Evolutionary conservation across 306 rosid species (phyloP).

Genomic region (Quillaja saponaria): DNA sequence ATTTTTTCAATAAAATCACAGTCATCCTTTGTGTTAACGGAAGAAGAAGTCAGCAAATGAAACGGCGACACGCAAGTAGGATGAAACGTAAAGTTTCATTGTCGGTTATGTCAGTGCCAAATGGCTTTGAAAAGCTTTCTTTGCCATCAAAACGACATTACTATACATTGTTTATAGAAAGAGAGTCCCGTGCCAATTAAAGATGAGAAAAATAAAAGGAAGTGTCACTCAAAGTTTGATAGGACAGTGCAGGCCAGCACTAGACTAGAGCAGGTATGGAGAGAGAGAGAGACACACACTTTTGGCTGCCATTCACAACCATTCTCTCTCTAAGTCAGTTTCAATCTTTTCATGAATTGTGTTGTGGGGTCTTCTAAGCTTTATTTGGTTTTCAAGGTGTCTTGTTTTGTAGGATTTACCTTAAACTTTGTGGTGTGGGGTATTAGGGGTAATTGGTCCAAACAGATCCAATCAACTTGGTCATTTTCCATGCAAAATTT

Average conservation of each 20-base stretch:
- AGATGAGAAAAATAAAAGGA: constrained; percentile 24
- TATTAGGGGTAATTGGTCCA: too few species aligned
- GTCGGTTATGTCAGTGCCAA: constrained; percentile 27
- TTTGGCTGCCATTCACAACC: too few species aligned
- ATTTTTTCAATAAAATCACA: constrained; percentile 12
- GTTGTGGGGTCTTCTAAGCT: too few species aligned
- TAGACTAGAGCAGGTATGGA: too few species aligned
- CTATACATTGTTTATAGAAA: not conserved
- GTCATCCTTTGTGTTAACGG: constrained; percentile 17
- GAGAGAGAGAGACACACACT: too few species aligned
- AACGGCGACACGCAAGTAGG: not conserved
- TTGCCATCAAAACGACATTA: constrained; percentile 13
- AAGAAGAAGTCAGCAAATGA: not conserved
- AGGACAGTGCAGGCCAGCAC: constrained; percentile 49
- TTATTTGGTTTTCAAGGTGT: too few species aligned
- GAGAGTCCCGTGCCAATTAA: too few species aligned
- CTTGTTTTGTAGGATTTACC: constrained; percentile 1
- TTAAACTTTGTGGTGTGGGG: too few species aligned
- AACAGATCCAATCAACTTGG: too few species aligned
- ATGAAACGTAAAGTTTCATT: not conserved
- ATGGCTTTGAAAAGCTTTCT: constrained; percentile 16
- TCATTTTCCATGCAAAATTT: too few species aligned
- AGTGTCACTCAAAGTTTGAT: constrained; percentile 36
- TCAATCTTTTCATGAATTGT: not conserved
- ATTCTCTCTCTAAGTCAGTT: not conserved